phyloP scores from a whole-genome alignment of 208 protist genomes.

The Herpetomonas tarakana region DNA sequence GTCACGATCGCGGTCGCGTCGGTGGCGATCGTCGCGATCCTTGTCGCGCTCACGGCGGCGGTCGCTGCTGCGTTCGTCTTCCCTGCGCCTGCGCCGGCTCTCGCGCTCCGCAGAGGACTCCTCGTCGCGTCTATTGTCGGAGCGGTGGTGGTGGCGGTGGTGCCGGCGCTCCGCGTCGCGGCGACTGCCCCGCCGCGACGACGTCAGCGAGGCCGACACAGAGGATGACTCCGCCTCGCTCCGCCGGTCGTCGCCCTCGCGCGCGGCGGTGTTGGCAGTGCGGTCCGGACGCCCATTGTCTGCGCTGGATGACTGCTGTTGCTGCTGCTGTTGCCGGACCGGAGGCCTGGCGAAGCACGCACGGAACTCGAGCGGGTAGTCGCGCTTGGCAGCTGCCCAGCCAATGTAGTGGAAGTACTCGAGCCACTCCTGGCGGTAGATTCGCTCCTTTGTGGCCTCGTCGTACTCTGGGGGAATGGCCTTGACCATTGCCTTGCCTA shows the following conservation, averaged over 20 bases:
- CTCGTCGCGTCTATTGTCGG: slow-evolving; percentile 1
- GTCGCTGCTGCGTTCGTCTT: slow-evolving; percentile 5
- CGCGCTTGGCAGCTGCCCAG: slow-evolving; percentile 38
- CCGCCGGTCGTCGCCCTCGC: too few species aligned
- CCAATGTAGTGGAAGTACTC: slow-evolving; percentile 87
- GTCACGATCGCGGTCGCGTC: not conserved
- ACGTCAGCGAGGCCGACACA: too few species aligned
- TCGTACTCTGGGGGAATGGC: slow-evolving; percentile 83
- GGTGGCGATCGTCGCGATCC: slow-evolving; percentile 8
- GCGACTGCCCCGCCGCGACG: not conserved
- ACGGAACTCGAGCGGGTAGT: slow-evolving; percentile 61
- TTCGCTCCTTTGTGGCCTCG: slow-evolving; percentile 47
- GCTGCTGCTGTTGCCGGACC: slow-evolving; percentile 3
- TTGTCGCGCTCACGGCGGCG: slow-evolving; percentile 12
- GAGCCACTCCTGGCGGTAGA: slow-evolving; percentile 88
- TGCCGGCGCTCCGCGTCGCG: not conserved
- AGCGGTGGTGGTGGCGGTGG: slow-evolving; percentile 4
- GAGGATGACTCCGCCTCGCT: too few species aligned
- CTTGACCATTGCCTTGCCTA: slow-evolving; percentile 47
- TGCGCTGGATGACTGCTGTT: slow-evolving; percentile 10
- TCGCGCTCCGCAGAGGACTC: slow-evolving; percentile 11
- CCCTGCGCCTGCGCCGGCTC: slow-evolving; percentile 11
- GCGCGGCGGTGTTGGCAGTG: slow-evolving; percentile 6
- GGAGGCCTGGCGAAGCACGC: slow-evolving; percentile 38
- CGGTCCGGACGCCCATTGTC: too few species aligned